Evolutionary conservation across 805 yeast species (phyloP).

Genomic region (Wickerhamiella kurtzmanii): DNA sequence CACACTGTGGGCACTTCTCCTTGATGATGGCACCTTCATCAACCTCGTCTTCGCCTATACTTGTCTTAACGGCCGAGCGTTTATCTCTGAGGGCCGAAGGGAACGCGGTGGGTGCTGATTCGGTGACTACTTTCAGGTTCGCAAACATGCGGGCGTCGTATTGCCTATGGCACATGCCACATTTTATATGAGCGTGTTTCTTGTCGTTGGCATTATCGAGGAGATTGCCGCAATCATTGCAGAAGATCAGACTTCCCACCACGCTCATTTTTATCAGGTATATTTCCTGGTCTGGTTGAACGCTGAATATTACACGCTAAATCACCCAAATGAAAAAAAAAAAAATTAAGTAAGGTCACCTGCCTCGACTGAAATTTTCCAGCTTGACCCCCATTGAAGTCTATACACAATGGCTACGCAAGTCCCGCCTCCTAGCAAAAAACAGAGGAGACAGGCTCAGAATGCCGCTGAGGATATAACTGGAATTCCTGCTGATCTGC

Average conservation of each 20-base stretch:
- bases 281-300: neutral
- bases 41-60: constrained; percentile 58
- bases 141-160: constrained; percentile 43
- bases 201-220: constrained; percentile 51
- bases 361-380: neutral
- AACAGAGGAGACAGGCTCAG: constrained; percentile 49
- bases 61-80: constrained; percentile 81
- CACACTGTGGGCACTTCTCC: constrained; percentile 98
- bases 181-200: constrained; percentile 25
- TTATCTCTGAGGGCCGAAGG: constrained; percentile 74
- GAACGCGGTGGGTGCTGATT: constrained; percentile 83
- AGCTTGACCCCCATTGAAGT: too few species aligned
- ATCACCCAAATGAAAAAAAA: too few species aligned
- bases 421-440: constrained; percentile 86
- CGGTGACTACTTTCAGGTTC: constrained; percentile 72
- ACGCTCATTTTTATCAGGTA: constrained; percentile 51
- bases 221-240: constrained; percentile 84
- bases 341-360: constrained; percentile 1
- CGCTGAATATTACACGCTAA: neutral
- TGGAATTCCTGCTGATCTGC: constrained; percentile 61
- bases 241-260: constrained; percentile 89
- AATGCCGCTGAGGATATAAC: constrained; percentile 37
- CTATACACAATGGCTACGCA: constrained; percentile 65
- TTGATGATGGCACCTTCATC: constrained; percentile 95
- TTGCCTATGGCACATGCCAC: constrained; percentile 38